phyloP scores from a whole-genome alignment of 169 alveolate species.

The Cryptosporidium sp. region DNA sequence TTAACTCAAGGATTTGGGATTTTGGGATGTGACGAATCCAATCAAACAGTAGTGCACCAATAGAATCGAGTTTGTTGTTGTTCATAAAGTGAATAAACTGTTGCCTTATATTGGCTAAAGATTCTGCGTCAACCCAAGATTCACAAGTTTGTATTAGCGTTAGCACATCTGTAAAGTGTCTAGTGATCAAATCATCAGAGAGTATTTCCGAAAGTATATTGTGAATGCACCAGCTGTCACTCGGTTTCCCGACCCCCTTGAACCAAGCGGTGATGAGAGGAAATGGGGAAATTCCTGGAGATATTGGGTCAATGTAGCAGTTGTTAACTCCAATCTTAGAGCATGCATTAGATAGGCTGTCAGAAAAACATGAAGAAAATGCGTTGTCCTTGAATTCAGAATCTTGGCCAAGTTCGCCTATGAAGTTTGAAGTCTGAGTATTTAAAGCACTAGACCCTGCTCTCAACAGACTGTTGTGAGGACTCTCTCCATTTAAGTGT shows the following conservation, averaged over 20 bases:
- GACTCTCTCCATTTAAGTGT: not conserved
- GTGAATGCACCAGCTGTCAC: slow-evolving; percentile 74
- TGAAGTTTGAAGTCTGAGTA: not conserved
- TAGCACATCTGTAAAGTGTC: slow-evolving; percentile 64
- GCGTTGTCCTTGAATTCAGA: not conserved
- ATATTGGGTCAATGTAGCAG: slow-evolving; percentile 55
- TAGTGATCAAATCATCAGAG: slow-evolving; percentile 64
- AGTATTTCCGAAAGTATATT: slow-evolving; percentile 71
- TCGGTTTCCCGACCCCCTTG: slow-evolving; percentile 64
- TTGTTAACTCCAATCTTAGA: not conserved
- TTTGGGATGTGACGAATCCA: slow-evolving; percentile 71
- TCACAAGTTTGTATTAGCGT: slow-evolving; percentile 63
- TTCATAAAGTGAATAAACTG: slow-evolving; percentile 57
- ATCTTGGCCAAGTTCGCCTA: not conserved
- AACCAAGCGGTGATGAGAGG: slow-evolving; percentile 72
- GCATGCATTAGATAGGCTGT: not conserved
- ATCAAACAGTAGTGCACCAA: slow-evolving; percentile 58
- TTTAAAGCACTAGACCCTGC: not conserved
- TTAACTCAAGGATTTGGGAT: slow-evolving; percentile 4
- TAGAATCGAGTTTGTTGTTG: slow-evolving; percentile 64
- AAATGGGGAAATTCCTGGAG: slow-evolving; percentile 70
- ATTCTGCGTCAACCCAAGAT: slow-evolving; percentile 71
- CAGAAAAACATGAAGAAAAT: slow-evolving; percentile 11
- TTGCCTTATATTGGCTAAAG: slow-evolving; percentile 46
- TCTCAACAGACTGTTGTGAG: not conserved